Evolutionary conservation across 108 stramenopile species (phyloP).

Genomic region (Nitzschia sp.): DNA sequence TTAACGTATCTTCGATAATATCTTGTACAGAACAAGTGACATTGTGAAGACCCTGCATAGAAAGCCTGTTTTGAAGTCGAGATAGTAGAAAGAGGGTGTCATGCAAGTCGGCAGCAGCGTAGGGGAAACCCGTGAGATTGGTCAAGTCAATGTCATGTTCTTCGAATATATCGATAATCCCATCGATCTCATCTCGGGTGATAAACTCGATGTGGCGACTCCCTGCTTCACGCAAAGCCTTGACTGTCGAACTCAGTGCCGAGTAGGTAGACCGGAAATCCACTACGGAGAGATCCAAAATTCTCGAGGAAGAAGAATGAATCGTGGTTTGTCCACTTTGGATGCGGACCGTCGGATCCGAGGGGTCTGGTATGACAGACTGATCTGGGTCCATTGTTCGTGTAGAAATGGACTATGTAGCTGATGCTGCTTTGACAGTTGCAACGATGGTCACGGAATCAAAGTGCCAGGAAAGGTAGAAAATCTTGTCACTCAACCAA

Average conservation of each 20-base stretch:
- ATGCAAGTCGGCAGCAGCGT: conserved; percentile 21
- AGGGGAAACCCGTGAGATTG: conserved; percentile 15
- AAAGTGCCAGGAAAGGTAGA: too few species aligned
- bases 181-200: conserved; percentile 8
- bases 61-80: conserved; percentile 14
- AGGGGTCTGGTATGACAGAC: too few species aligned
- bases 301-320: too few species aligned
- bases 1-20: conserved; percentile 13
- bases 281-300: conserved; percentile 1
- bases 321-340: too few species aligned
- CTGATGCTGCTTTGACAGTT: too few species aligned
- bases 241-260: conserved; percentile 13
- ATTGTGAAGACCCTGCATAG: conserved; percentile 6
- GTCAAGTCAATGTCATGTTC: conserved; percentile 15
- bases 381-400: too few species aligned
- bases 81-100: conserved; percentile 19
- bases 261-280: conserved; percentile 17
- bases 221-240: conserved; percentile 5
- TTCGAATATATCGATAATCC: conserved; percentile 6
- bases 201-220: conserved; percentile 18
- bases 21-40: conserved; percentile 5
- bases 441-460: too few species aligned
- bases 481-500: too few species aligned
- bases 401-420: too few species aligned
- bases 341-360: too few species aligned